phyloP scores from a whole-genome alignment of 192 early-diverging fungal species.

The Anaeromyces robustus region DNA sequence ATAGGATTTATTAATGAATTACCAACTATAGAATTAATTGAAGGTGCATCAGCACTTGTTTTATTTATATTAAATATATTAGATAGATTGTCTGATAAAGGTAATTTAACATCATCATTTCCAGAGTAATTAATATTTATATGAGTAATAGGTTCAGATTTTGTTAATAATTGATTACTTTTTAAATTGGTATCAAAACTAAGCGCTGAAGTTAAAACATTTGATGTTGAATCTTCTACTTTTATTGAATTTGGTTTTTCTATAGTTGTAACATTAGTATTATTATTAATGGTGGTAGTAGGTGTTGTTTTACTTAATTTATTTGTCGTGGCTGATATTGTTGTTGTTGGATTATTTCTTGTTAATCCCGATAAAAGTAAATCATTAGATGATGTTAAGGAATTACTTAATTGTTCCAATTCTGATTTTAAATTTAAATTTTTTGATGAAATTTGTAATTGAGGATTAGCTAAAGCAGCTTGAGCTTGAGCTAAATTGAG shows the following conservation, averaged over 20 bases:
- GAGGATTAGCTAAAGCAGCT: neutral
- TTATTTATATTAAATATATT: neutral
- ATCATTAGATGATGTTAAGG: neutral
- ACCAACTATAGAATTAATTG: neutral
- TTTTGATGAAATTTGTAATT: neutral
- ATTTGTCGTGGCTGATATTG: no score
- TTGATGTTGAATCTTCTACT: no score
- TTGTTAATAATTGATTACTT: neutral
- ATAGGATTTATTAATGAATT: neutral
- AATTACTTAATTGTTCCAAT: neutral
- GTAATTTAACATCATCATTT: neutral
- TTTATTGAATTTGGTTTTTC: neutral
- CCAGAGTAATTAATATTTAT: neutral
- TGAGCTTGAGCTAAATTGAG: neutral
- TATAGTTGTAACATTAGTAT: no score
- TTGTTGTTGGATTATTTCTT: neutral
- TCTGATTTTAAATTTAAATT: neutral
- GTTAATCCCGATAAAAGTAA: neutral
- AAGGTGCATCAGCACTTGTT: neutral
- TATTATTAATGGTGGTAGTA: neutral
- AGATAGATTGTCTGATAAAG: neutral
- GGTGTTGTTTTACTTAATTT: neutral
- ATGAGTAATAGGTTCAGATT: neutral
- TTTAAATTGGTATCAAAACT: neutral
- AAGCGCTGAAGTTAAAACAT: neutral